Base-by-base conservation (phyloP, 1,284 basidiomycete species). In the Irpex rosettiformis region DNA sequence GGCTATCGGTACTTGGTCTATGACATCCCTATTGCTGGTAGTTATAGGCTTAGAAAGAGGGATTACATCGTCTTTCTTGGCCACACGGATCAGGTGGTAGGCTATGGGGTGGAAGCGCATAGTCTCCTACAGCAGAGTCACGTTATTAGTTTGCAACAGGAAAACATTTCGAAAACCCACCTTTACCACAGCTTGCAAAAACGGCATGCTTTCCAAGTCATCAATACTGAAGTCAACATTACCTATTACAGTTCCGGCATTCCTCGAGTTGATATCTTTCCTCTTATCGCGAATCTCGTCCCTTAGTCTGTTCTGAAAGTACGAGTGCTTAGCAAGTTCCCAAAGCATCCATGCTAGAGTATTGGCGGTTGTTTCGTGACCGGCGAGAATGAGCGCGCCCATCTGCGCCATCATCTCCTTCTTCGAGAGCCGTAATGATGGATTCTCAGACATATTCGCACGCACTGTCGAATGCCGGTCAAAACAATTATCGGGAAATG, bases 171-270 rank as follows among this genome's bases (percentile, higher is more conserved):
- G 4, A 16, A n/a, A 21, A 33, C 57, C 8, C 5, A 58, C 60
- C 57, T 84, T 84, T 52, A 86, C 67, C 18, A 81, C 72, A 2
- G 83, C 83, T 18, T 72, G 72, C 27, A 79, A 65, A 55, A 79
- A 82, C 5, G 77, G 75, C 79, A 86, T 85, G 42, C 68, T 61
- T 43, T 85, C 82, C 48, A 83, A 72, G 63, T 85, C 81, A 18
- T 69, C 62, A 7, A 73, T 61, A 13, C 74, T 74, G 63, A 81
- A 77, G 48, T 71, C 33, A 16, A 2, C 16, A 37, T 37, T 37
- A 2, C 33, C 33, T n/a, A n/a, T n/a, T n/a, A n/a, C 71, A 28
- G 66, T 67, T 8, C 16, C 33, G 33, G 33, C 16, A 16, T 37
- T 37, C 33, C 16, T 8, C 16, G 16, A 37, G 16, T 16, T 37